phyloP scores from a whole-genome alignment of 495 filamentous ascomycete genomes.

The Tuber microsphaerosporum region DNA sequence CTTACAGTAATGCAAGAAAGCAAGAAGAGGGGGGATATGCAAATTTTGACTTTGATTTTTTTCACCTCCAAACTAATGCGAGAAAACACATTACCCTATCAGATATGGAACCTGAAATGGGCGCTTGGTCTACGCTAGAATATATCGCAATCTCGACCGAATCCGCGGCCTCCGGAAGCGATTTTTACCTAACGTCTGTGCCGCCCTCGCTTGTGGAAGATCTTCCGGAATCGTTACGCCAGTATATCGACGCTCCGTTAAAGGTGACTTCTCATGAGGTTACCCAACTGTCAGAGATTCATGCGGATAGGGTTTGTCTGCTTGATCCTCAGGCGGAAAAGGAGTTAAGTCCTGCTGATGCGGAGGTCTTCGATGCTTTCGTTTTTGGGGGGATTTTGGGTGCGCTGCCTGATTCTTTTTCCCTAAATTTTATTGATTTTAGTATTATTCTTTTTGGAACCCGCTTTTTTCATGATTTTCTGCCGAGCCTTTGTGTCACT shows the following conservation, averaged over 20 bases:
- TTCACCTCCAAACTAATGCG: not conserved
- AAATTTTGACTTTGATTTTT: not conserved
- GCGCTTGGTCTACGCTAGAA: conserved; percentile 87
- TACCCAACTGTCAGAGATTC: conserved; percentile 64
- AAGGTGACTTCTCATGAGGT: conserved; percentile 50
- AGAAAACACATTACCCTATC: not conserved
- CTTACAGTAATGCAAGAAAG: not conserved
- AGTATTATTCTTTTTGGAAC: not conserved
- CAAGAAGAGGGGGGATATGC: not conserved
- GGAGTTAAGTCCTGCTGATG: conserved; percentile 78
- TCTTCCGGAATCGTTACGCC: conserved; percentile 49
- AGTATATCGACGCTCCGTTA: conserved; percentile 56
- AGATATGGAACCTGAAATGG: conserved; percentile 57
- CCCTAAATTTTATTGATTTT: not conserved
- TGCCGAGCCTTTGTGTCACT: not conserved
- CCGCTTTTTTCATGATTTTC: conserved; percentile 21
- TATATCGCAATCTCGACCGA: conserved; percentile 80
- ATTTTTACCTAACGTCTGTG: conserved; percentile 81
- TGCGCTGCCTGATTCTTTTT: conserved; percentile 45
- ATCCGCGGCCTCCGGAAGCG: conserved; percentile 57
- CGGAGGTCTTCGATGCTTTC: conserved; percentile 75
- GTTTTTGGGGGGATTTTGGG: conserved; percentile 94
- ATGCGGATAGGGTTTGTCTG: conserved; percentile 67
- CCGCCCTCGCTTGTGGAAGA: conserved; percentile 57
- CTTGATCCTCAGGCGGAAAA: conserved; percentile 75